A percentile compares a stretch with the other conserved stretches of the same genome.
Evolutionary conservation across 345 rosid genomes (phyloP).

Genomic region (Ceriops tagal): DNA sequence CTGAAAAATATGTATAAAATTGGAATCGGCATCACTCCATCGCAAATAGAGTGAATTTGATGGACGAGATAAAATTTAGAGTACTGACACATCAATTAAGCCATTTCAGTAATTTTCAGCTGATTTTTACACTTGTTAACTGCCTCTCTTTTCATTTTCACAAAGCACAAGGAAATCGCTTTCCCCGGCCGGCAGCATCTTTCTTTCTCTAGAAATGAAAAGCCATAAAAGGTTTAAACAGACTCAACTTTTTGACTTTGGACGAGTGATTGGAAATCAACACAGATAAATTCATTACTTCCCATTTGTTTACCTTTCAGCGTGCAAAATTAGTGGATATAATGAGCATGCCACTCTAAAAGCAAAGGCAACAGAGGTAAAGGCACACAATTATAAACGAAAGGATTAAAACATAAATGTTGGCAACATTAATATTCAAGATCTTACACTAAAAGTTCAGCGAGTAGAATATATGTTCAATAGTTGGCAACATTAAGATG

Average conservation of each 20-base stretch:
- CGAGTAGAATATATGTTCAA: constrained; percentile 6
- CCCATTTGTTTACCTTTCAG: constrained; percentile 26
- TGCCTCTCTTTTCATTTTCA: background rate
- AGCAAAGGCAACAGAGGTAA: background rate
- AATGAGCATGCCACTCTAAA: constrained; percentile 1
- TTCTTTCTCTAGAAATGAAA: constrained; percentile 17
- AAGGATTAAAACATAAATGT: constrained; percentile 5
- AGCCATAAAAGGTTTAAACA: background rate
- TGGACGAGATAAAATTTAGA: no score
- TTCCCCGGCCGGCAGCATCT: background rate
- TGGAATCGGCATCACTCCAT: background rate
- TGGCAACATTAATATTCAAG: background rate
- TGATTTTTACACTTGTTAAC: constrained; percentile 1
- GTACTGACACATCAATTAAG: no score
- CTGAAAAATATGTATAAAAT: constrained; percentile 20
- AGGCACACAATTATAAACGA: background rate
- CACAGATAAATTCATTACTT: background rate
- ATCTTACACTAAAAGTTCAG: background rate
- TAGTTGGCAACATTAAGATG: constrained; percentile 24
- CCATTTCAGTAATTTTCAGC: no score
- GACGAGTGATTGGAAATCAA: background rate
- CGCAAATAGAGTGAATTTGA: no score
- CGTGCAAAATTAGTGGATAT: constrained; percentile 19
- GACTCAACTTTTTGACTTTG: constrained; percentile 18
- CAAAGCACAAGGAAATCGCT: no score